Evolutionary conservation across 352 stramenopile species (phyloP), one percentile per base, ranked within the genome.

Genomic region (Globisporangium cylindrosporum): DNA sequence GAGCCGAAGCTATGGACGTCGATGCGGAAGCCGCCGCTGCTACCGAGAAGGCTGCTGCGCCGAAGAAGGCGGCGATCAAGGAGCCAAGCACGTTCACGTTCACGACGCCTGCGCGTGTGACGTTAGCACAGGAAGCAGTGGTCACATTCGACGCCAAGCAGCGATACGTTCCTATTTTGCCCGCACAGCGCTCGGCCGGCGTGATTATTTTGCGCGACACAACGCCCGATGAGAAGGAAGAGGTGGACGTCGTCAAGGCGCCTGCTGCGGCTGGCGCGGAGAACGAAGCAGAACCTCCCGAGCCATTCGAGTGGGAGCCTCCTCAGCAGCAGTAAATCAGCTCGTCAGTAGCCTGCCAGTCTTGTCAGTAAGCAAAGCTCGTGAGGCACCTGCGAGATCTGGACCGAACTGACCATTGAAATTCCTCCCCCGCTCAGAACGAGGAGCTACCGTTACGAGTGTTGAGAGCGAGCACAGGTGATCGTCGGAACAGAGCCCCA

Each of bases 291-390:
- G 88, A 97, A 61, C 86, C 95, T 38, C 96, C 97, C 59, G 91
- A 98, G 79, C 95, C 97, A 56, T 99, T 99, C 77, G 95, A 99
- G 81, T 99, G 96, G 96, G 92, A 90, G 43, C 91, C 90, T 14
- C 84, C 85, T 49, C 81, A 89, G 75, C 38, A 61, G 36, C 25
- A 56, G 43, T 63, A 53, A 59, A 51, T 10, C 4, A 25, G 6
- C 22, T 6, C 14, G 34, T 25, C n/a, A 59, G 51, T 14, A 15
- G 54, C 29, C 15, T 27, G 29, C 29, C 32, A 15, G 24, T n/a
- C 43, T 51, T 51, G 43, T 12, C 18, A 24, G 43, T 51, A 51
- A 22, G 43, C 15, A 12, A 51, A 51, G 43, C 43, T 51, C 22
- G 43, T 24, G 43, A 51, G 43, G 6, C 43, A 12, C 18, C 43